Percentiles rank a stretch among this genome's conserved stretches.
Evolutionary conservation across 163 green algal species (phyloP).

Genomic region (Prototheca cutis): DNA sequence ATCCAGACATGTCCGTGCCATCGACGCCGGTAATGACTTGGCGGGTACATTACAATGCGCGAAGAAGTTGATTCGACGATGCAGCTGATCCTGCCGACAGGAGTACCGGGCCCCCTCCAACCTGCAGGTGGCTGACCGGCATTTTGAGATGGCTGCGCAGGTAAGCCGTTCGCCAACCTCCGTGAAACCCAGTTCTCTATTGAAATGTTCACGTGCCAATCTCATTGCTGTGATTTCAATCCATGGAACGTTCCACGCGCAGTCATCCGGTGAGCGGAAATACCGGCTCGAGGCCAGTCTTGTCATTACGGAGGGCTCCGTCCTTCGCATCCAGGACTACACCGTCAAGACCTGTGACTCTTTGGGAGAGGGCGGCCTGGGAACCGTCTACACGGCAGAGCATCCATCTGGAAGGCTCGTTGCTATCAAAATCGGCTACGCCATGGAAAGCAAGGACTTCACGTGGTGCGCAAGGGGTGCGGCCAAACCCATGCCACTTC

Average conservation of each 20-base stretch:
- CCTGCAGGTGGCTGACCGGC: too few species aligned
- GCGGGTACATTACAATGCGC: too few species aligned
- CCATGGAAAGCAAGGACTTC: neutral
- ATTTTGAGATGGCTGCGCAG: neutral
- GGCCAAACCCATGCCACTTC: neutral
- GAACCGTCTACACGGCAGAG: slow-evolving; percentile 6
- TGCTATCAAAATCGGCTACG: slow-evolving; percentile 12
- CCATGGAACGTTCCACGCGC: too few species aligned
- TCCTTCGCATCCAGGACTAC: neutral
- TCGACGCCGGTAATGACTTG: too few species aligned
- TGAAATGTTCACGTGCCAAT: neutral
- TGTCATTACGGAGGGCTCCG: neutral
- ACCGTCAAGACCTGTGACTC: neutral
- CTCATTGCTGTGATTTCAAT: neutral
- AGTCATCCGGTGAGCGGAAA: too few species aligned
- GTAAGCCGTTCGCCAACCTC: neutral
- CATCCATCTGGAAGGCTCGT: slow-evolving; percentile 4
- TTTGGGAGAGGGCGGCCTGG: slow-evolving; percentile 9
- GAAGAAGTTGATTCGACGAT: too few species aligned
- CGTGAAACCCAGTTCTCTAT: neutral
- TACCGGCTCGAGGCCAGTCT: neutral
- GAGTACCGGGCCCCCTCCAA: too few species aligned
- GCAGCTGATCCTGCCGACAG: too few species aligned
- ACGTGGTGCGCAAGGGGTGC: neutral
- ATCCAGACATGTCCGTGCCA: too few species aligned